phyloP scores from a whole-genome alignment of 441 rosid species.

The Codiaeum variegatum region DNA sequence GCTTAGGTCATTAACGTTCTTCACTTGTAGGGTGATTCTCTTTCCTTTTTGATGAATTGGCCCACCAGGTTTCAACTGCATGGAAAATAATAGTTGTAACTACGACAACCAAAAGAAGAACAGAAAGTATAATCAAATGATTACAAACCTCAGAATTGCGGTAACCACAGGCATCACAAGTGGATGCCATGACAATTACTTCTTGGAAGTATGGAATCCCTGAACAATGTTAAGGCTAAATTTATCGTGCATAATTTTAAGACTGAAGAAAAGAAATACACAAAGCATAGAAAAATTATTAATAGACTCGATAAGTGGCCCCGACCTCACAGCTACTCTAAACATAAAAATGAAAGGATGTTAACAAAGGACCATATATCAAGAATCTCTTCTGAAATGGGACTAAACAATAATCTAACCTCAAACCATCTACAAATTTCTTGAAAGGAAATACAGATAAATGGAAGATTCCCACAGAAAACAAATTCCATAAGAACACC shows the following conservation, averaged over 20 bases:
- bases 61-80: slow-evolving; percentile 92
- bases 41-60: slow-evolving; percentile 82
- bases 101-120: slow-evolving; percentile 5
- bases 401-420: neutral
- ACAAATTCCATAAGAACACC: neutral
- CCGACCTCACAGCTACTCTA: neutral
- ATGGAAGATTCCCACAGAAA: neutral
- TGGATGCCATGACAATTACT: slow-evolving; percentile 97
- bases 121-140: slow-evolving; percentile 10
- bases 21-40: slow-evolving; percentile 56
- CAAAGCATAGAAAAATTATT: too few species aligned
- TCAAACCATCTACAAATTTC: neutral
- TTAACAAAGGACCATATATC: neutral
- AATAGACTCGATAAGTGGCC: neutral
- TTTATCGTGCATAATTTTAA: slow-evolving; percentile 7
- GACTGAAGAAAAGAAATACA: too few species aligned
- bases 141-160: slow-evolving; percentile 88
- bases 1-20: slow-evolving; percentile 60
- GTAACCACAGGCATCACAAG: slow-evolving; percentile 87
- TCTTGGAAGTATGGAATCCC: slow-evolving; percentile 97
- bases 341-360: neutral
- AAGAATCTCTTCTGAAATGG: neutral
- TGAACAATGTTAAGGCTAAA: slow-evolving; percentile 48
- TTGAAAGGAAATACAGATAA: neutral
- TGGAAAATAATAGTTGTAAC: slow-evolving; percentile 16